Base-by-base conservation (phyloP, 106 monocot species). In the Dendrobium catenatum region DNA sequence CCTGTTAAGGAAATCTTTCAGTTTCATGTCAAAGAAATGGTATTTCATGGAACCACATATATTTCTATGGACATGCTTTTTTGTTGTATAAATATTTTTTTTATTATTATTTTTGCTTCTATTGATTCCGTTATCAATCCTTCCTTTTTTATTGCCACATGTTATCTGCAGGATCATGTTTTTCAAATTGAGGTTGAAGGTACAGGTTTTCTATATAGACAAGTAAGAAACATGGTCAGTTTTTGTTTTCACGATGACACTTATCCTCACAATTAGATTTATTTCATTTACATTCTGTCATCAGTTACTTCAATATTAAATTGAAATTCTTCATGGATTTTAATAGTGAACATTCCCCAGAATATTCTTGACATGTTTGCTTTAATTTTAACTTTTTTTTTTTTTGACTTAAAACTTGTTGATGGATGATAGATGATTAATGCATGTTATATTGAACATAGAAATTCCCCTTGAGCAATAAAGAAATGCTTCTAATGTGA, bases 181-280 rank as follows among this genome's bases (percentile, higher is more conserved):
- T 79, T 95, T 78, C 90, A 92, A 76, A 87, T 95, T 72, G 94
- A 92, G 85, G 88, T 95, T 56, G 94, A 95, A 81, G 94, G 94
- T 29, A 80, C 92, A 68, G 94, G 94, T 78, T 94, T 95, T 73
- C 81, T 95, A 55, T 92, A 87, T 81, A 83, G 88, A 83, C 94
- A 95, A 95, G 94, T 95, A 44, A 84, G 94, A 43, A 95, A 95
- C 86, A 95, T 95, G 94, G 94, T 91, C 87, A 85, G 42, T 82
- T 84, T 22, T 73, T 51, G 51, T 1, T 79, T 66, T 66, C 64
- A 66, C 24, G 64, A 66, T 66, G 64, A 66, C 7, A 9, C 64
- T 66, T 22, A 22, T 66, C n/a, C 24, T 24, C 22, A 64, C 24
- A 64, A 66, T 66, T n/a, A 19, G 55, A 58, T 19, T 5, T 17